These are phyloP conservation scores for Zalaria obscura DNA, from an alignment of 2,329 filamentous ascomycete genomes.

Conservation along the genomic window DNA sequence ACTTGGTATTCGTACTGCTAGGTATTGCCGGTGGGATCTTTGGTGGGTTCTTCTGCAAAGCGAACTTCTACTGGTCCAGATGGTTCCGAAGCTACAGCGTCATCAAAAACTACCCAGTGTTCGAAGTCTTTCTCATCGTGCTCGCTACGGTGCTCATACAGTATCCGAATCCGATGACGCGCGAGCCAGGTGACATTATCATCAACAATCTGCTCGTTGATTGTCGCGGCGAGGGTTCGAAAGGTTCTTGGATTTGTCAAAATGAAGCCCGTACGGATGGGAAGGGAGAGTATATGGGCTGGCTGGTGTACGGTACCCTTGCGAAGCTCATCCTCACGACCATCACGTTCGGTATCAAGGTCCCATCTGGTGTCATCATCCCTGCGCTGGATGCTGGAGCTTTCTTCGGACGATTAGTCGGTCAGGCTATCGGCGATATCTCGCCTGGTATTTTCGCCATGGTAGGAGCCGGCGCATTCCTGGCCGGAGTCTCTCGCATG, in stretches of 20 bases:
- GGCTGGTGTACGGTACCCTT: constrained; percentile 37
- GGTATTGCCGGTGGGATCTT: constrained; percentile 44
- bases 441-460: constrained; percentile 47
- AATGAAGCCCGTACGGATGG: constrained; percentile 26
- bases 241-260: constrained; percentile 34
- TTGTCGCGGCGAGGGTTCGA: constrained; percentile 25
- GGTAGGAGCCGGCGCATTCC: constrained; percentile 44
- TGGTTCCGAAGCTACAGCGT: constrained; percentile 37
- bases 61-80: constrained; percentile 43
- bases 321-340: constrained; percentile 42
- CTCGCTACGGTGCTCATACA: constrained; percentile 39
- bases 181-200: constrained; percentile 41
- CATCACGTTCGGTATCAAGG: constrained; percentile 46
- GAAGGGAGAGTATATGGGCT: constrained; percentile 33
- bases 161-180: constrained; percentile 40
- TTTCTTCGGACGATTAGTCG: constrained; percentile 42
- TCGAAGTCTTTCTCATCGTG: constrained; percentile 41
- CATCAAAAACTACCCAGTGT: constrained; percentile 41
- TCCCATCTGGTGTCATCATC: constrained; percentile 47
- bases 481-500: constrained; percentile 45
- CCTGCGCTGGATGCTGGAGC: constrained; percentile 44
- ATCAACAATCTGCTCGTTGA: constrained; percentile 44
- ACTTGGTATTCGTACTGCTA: constrained; percentile 41
- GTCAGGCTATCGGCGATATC: constrained; percentile 28
- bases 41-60: constrained; percentile 43